Conservation (phyloP, 2,329 filamentous ascomycete genomes). For the Pyricularia grisea region DNA sequence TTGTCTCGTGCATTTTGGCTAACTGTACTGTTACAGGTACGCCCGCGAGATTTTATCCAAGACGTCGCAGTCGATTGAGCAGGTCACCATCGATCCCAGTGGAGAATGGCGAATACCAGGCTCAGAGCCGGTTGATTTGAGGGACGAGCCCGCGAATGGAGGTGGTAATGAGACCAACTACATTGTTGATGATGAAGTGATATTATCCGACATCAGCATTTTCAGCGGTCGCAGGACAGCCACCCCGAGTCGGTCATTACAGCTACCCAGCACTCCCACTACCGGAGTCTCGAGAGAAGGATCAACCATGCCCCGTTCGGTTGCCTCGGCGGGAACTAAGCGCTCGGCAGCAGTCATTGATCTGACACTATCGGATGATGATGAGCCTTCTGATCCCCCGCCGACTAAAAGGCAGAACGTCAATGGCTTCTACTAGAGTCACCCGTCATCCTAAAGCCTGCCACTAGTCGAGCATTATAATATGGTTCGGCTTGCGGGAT, state of each 20-base stretch:
- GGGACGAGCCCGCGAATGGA: constrained; percentile 11
- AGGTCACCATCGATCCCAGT: constrained; percentile 83
- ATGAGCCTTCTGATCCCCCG: constrained; percentile 34
- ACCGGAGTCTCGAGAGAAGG: constrained; percentile 26
- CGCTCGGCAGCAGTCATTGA: constrained; percentile 47
- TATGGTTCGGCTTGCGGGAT: not conserved
- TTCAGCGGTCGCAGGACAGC: constrained; percentile 23
- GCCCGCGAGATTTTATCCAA: constrained; percentile 76
- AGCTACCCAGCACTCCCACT: constrained; percentile 13
- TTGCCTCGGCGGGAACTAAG: constrained; percentile 27
- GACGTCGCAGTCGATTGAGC: constrained; percentile 63
- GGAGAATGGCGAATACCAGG: constrained; percentile 58
- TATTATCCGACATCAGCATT: constrained; percentile 33
- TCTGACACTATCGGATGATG: constrained; percentile 47
- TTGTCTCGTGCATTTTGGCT: constrained; percentile 7
- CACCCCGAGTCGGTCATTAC: constrained; percentile 21
- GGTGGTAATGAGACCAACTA: constrained; percentile 12
- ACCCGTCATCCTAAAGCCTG: not conserved
- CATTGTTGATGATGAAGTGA: constrained; percentile 37
- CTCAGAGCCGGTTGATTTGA: constrained; percentile 20
- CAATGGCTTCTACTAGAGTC: constrained; percentile 7
- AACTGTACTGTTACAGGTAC: constrained; percentile 43
- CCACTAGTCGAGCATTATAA: not conserved
- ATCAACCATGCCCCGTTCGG: constrained; percentile 25
- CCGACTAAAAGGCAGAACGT: constrained; percentile 33